Conservation (phyloP, 352 stramenopile species). For the Thalassiosira hispida region DNA sequence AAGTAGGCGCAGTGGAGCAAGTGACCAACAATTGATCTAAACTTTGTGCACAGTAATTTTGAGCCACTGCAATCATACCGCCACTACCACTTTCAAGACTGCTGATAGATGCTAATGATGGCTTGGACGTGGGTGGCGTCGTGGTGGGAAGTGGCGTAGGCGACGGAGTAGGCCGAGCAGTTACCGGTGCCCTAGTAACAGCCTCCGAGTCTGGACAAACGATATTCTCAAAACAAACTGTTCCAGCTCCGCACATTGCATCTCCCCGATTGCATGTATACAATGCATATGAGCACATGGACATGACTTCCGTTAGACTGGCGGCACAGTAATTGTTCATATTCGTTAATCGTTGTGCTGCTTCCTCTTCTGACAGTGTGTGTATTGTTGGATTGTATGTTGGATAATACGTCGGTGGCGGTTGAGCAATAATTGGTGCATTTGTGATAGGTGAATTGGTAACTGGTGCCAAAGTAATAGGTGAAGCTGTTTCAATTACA, state of each 20-base stretch:
- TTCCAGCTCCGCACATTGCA: constrained; percentile 27
- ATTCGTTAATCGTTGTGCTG: constrained; percentile 37
- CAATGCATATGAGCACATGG: constrained; percentile 40
- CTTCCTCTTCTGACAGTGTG: constrained; percentile 31
- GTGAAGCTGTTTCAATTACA: neutral
- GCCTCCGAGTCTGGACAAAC: constrained; percentile 29
- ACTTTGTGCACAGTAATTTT: constrained; percentile 23
- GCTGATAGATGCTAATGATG: neutral
- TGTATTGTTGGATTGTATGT: constrained; percentile 31
- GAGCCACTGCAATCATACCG: no score
- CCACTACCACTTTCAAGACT: no score
- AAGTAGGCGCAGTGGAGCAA: constrained; percentile 7
- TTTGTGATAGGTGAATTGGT: neutral
- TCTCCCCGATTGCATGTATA: constrained; percentile 41
- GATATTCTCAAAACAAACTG: constrained; percentile 42
- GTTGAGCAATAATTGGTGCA: neutral
- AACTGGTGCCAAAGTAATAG: constrained; percentile 16
- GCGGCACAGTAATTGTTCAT: constrained; percentile 49
- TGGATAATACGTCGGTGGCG: constrained; percentile 3
- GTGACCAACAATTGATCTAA: neutral
- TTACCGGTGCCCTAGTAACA: neutral
- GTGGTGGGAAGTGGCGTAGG: neutral
- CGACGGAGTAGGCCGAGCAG: no score
- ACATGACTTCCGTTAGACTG: constrained; percentile 27
- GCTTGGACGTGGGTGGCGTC: neutral